These are phyloP conservation scores for Naganishia onofrii DNA, from an alignment of 768 basidiomycete genomes.

Conservation along the genomic window DNA sequence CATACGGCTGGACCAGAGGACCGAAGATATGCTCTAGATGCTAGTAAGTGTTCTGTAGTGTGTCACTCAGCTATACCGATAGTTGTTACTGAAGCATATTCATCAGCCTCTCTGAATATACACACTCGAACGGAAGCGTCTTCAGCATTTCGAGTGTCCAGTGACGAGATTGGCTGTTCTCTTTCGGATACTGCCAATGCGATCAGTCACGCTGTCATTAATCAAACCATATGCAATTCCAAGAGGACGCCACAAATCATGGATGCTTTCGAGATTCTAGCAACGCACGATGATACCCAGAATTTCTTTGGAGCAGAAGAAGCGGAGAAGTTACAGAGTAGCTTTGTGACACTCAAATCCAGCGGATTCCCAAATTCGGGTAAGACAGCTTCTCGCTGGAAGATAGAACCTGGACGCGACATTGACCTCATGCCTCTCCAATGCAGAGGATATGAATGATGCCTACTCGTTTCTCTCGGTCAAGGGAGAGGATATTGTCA, in stretches of 20 bases:
- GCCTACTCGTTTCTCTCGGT: constrained; percentile 3
- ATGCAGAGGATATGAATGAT: constrained; percentile 3
- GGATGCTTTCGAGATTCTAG: constrained; percentile 19
- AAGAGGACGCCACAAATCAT: constrained; percentile 8
- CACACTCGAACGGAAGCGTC: background rate
- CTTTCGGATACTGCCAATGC: constrained; percentile 1
- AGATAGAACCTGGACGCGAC: background rate
- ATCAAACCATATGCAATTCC: constrained; percentile 16
- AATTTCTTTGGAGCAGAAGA: constrained; percentile 19
- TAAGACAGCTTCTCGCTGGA: background rate
- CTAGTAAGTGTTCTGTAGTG: background rate
- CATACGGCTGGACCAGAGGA: background rate
- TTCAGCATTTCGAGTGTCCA: background rate
- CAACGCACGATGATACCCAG: background rate
- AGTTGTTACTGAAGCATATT: background rate
- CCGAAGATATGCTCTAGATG: background rate
- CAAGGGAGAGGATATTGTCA: background rate
- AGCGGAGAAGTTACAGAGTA: constrained; percentile 17
- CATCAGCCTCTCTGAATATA: background rate
- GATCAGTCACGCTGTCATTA: constrained; percentile 12
- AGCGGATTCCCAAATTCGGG: constrained; percentile 13
- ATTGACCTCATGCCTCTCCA: background rate
- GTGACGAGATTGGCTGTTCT: constrained; percentile 12
- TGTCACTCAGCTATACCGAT: background rate
- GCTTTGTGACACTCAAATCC: constrained; percentile 9